Base-by-base conservation (phyloP, 805 yeast genomes). In the Myxozyma neotropica region DNA sequence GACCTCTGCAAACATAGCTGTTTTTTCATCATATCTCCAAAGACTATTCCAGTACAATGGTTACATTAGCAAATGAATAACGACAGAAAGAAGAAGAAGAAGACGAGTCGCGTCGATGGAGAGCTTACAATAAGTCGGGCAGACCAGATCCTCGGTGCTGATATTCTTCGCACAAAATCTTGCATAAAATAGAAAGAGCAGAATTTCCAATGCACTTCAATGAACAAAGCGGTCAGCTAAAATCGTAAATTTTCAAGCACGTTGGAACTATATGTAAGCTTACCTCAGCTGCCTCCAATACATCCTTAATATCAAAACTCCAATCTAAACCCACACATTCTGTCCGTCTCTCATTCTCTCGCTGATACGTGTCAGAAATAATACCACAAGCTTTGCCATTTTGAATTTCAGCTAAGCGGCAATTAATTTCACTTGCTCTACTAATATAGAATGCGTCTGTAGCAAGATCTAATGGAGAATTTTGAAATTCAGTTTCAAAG, bases 401-500 rank as follows among this genome's bases (percentile, higher is more conserved):
- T 47, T 60, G 61, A 44, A 58, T 57, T 35, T 63, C 57, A 6
- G 46, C 49, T 31, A 74, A 53, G 8, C 76, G 61, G 13, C 53
- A 51, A 12, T 63, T 63, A 31, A 74, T 68, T 45, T 44, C 67
- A 4, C 46, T 46, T n/a, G 57, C 54, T 33, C 72, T 53, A 17
- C 58, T 40, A 2, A 15, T 43, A 29, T 68, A 67, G 27, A 74
- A 67, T 0, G 63, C 67, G 13, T 53, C 49, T 7, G 70, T 56
- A n/a, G 57, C 65, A 12, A 73, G 24, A 39, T 71, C 70, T 47
- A 72, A 51, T 12, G 78, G 78, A 5, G 59, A 60, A 10, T 62
- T 43, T 42, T 75, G 78, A 53, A 66, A 72, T n/a, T 60, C 64
- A 51, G 76, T 73, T 21, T 70, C 65, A 52, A 75, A 75, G 17